phyloP scores from a whole-genome alignment of 768 basidiomycete genomes.

The Infundibulicybe gibba region DNA sequence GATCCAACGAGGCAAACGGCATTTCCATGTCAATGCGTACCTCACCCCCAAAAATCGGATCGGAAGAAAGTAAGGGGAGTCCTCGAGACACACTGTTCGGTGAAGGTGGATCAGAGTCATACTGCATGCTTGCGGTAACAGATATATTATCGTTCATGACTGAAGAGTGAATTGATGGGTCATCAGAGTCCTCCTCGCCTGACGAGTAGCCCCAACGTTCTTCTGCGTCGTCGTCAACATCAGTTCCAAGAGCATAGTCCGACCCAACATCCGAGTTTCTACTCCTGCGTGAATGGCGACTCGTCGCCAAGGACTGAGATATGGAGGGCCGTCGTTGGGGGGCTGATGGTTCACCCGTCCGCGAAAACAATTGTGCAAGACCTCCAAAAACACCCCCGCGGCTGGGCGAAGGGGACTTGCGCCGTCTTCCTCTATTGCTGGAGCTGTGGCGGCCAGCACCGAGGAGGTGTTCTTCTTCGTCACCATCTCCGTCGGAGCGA shows the following conservation, averaged over 20 bases:
- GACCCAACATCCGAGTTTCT: constrained; percentile 55
- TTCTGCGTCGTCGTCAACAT: constrained; percentile 35
- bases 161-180: constrained; percentile 27
- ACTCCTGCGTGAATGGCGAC: constrained; percentile 48
- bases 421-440: constrained; percentile 24
- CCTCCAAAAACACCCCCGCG: constrained; percentile 57
- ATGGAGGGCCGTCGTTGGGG: constrained; percentile 49
- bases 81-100: constrained; percentile 41
- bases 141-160: constrained; percentile 38
- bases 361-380: constrained; percentile 64
- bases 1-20: constrained; percentile 53
- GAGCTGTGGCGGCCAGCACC: constrained; percentile 22
- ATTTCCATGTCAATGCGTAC: constrained; percentile 79
- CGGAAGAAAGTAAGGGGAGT: constrained; percentile 67
- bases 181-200: constrained; percentile 65
- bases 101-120: constrained; percentile 69
- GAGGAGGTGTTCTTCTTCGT: constrained; percentile 24
- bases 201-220: constrained; percentile 95
- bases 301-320: constrained; percentile 50
- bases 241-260: constrained; percentile 52
- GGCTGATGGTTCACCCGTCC: constrained; percentile 35
- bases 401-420: constrained; percentile 31
- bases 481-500: constrained; percentile 11
- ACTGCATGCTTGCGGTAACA: constrained; percentile 59
- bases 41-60: constrained; percentile 83